Evolutionary conservation across 495 filamentous ascomycete species (phyloP).

Genomic region (Poronia punctata): DNA sequence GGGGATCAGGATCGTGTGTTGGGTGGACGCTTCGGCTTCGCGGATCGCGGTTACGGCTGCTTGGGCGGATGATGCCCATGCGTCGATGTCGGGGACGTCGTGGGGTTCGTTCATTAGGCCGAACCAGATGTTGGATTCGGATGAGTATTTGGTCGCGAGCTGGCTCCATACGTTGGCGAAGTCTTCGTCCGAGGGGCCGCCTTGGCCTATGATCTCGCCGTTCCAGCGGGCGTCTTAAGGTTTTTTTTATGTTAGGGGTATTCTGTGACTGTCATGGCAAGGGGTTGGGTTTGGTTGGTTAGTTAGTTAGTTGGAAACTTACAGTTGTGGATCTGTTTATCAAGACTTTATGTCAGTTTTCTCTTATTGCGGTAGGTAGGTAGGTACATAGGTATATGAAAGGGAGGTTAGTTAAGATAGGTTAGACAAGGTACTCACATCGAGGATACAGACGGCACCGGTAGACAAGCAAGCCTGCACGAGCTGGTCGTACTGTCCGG

Average conservation of each 20-base stretch:
- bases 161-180: slow-evolving; percentile 48
- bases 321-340: slow-evolving; percentile 41
- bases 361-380: not conserved
- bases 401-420: too few relatives aligned
- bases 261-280: slow-evolving; percentile 1
- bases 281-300: too few relatives aligned
- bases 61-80: slow-evolving; percentile 48
- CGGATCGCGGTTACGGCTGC: slow-evolving; percentile 50
- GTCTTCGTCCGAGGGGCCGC: slow-evolving; percentile 44
- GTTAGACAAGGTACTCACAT: slow-evolving; percentile 25
- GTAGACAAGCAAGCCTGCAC: slow-evolving; percentile 47
- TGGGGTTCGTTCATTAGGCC: slow-evolving; percentile 47
- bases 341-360: not conserved
- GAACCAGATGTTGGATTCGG: slow-evolving; percentile 39
- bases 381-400: not conserved
- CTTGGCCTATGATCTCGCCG: slow-evolving; percentile 49
- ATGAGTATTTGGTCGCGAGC: slow-evolving; percentile 46
- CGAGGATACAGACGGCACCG: slow-evolving; percentile 46
- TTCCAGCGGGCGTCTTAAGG: slow-evolving; percentile 46
- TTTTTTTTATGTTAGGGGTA: not conserved
- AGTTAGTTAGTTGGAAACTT: too few relatives aligned
- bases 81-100: slow-evolving; percentile 36
- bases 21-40: slow-evolving; percentile 37
- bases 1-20: slow-evolving; percentile 43
- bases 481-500: slow-evolving; percentile 43